phyloP scores from a whole-genome alignment of 2,329 filamentous ascomycete species.

The Karstenula rhodostoma region DNA sequence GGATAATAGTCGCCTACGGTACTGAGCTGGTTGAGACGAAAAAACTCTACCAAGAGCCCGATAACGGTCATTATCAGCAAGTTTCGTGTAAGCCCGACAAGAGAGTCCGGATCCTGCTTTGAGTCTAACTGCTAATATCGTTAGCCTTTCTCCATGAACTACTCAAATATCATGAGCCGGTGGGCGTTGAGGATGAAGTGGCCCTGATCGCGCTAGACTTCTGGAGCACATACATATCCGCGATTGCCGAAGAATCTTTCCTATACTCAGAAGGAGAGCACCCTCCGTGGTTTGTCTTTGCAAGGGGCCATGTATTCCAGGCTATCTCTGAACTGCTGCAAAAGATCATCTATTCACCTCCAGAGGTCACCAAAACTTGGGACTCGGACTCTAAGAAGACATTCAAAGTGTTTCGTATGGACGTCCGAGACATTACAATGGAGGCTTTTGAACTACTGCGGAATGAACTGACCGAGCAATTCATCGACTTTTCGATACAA shows the following conservation, averaged over 20 bases:
- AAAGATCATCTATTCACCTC: slow-evolving; percentile 73
- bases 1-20: slow-evolving; percentile 48
- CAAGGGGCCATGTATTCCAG: slow-evolving; percentile 67
- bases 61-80: slow-evolving; percentile 42
- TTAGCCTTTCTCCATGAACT: slow-evolving; percentile 67
- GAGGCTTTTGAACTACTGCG: slow-evolving; percentile 69
- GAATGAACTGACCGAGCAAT: slow-evolving; percentile 54
- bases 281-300: slow-evolving; percentile 65
- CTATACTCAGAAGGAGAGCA: slow-evolving; percentile 43
- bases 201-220: slow-evolving; percentile 80
- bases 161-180: slow-evolving; percentile 70
- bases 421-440: slow-evolving; percentile 80
- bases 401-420: slow-evolving; percentile 77
- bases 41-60: slow-evolving; percentile 59
- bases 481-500: slow-evolving; percentile 55
- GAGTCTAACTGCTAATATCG: slow-evolving; percentile 16
- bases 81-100: slow-evolving; percentile 41
- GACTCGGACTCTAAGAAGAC: slow-evolving; percentile 72
- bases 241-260: slow-evolving; percentile 64
- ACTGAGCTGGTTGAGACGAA: slow-evolving; percentile 44
- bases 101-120: background rate
- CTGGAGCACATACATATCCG: slow-evolving; percentile 80
- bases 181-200: slow-evolving; percentile 76
- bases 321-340: slow-evolving; percentile 72
- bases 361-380: slow-evolving; percentile 68